Conservation (phyloP, 2,329 filamentous ascomycete species). For the Calonectria hawksworthii region DNA sequence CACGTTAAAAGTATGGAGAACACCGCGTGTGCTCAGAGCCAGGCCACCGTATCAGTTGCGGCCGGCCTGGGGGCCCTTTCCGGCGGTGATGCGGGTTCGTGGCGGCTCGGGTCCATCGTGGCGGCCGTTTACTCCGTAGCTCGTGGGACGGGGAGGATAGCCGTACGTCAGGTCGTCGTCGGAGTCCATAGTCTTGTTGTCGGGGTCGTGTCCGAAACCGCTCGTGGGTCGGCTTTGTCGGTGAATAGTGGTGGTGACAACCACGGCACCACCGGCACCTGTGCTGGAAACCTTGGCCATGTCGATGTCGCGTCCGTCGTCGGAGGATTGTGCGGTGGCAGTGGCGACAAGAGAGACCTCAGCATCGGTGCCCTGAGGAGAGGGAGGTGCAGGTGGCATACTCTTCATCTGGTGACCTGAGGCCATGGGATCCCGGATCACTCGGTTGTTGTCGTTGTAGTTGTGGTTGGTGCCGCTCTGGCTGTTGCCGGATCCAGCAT, state of each 20-base stretch:
- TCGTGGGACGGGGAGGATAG: constrained; percentile 28
- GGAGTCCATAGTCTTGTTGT: constrained; percentile 2
- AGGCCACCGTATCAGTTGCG: background rate
- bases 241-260: constrained; percentile 56
- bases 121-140: constrained; percentile 26
- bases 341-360: constrained; percentile 45
- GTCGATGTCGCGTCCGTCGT: constrained; percentile 34
- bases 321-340: constrained; percentile 35
- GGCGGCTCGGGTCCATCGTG: constrained; percentile 35
- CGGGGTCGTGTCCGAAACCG: constrained; percentile 24
- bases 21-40: too few species aligned
- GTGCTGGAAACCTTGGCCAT: constrained; percentile 33
- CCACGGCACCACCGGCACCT: constrained; percentile 43
- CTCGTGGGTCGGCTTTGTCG: constrained; percentile 49
- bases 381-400: constrained; percentile 24
- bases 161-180: constrained; percentile 33
- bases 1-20: background rate
- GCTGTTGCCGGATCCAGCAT: constrained; percentile 50
- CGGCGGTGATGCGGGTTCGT: constrained; percentile 44
- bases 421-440: background rate
- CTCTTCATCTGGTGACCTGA: constrained; percentile 17
- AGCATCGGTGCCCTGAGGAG: constrained; percentile 39
- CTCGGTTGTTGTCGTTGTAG: background rate
- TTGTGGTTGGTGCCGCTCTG: constrained; percentile 14
- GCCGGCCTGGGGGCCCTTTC: constrained; percentile 15